These are phyloP conservation scores for Kwoniella dejecticola DNA, from an alignment of 768 basidiomycete genomes.

Conservation along the genomic window DNA sequence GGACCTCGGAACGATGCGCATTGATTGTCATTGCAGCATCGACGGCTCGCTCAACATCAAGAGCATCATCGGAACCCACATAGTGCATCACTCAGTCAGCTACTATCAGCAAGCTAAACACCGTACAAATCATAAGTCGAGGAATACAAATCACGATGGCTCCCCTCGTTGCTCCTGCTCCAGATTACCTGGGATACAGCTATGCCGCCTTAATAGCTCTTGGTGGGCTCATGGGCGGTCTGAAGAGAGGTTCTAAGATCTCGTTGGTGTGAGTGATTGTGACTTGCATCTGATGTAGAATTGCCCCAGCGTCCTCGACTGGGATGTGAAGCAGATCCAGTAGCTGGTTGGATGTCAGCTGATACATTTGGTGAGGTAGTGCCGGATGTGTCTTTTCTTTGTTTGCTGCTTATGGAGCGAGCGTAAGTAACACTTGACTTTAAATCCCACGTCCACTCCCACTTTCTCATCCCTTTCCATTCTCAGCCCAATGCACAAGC, in stretches of 20 bases:
- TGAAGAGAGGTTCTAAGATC: conserved; percentile 21
- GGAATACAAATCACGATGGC: too few relatives aligned
- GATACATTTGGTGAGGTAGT: conserved; percentile 2
- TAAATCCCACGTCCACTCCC: too few relatives aligned
- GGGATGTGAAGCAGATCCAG: too few relatives aligned
- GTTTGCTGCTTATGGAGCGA: conserved; percentile 23
- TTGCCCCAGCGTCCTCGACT: not conserved
- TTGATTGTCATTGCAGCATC: not conserved
- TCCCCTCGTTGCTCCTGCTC: not conserved
- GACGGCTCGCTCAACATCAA: too few relatives aligned
- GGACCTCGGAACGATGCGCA: not conserved
- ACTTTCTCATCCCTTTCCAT: not conserved
- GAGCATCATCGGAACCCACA: too few relatives aligned
- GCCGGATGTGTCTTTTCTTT: conserved; percentile 14
- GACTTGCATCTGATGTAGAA: not conserved
- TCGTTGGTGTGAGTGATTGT: conserved; percentile 22
- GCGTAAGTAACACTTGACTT: conserved; percentile 19
- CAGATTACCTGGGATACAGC: conserved; percentile 18
- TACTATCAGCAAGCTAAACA: too few relatives aligned
- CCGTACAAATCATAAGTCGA: too few relatives aligned
- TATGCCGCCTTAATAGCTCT: conserved; percentile 18
- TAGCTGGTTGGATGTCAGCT: too few relatives aligned
- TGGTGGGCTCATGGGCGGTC: conserved; percentile 22
- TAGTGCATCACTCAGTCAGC: too few relatives aligned
- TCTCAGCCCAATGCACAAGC: not conserved